These are phyloP conservation scores for Cephalotrichum gorgonifer DNA, from an alignment of 2,329 filamentous ascomycete genomes.

Conservation along the genomic window DNA sequence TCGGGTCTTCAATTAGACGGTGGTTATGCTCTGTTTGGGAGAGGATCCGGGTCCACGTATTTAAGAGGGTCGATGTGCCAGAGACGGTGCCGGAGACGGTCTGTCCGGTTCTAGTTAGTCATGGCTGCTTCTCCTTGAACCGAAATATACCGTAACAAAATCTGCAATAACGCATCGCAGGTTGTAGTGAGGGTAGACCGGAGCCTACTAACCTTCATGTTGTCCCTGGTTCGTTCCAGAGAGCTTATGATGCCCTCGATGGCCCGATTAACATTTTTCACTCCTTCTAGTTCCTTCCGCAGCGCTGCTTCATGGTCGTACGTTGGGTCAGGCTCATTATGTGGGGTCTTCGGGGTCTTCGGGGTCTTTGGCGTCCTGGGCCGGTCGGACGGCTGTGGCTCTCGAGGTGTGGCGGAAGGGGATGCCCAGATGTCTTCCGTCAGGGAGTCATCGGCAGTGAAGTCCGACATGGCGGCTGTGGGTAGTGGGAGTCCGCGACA, in stretches of 20 bases:
- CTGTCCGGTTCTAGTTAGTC: slow-evolving; percentile 30
- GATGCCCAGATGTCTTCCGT: slow-evolving; percentile 38
- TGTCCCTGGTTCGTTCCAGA: slow-evolving; percentile 60
- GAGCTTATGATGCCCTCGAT: slow-evolving; percentile 70
- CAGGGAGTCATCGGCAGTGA: slow-evolving; percentile 34
- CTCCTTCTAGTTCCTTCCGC: slow-evolving; percentile 68
- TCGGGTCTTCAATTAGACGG: slow-evolving; percentile 74
- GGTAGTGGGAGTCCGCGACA: background rate
- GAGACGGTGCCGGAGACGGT: slow-evolving; percentile 78
- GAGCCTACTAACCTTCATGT: slow-evolving; percentile 56
- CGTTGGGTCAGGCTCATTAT: slow-evolving; percentile 25
- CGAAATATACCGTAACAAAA: background rate
- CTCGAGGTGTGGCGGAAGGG: slow-evolving; percentile 20
- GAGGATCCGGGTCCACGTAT: slow-evolving; percentile 92
- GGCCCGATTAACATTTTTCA: slow-evolving; percentile 77
- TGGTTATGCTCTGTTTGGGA: slow-evolving; percentile 98
- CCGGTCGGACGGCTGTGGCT: slow-evolving; percentile 11
- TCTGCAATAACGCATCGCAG: too few species aligned
- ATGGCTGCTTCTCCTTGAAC: background rate
- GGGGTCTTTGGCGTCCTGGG: slow-evolving; percentile 29
- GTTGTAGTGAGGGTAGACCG: background rate
- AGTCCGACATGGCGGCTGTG: background rate
- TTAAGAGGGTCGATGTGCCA: slow-evolving; percentile 80
- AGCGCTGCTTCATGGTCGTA: slow-evolving; percentile 54
- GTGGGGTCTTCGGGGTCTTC: slow-evolving; percentile 32